Conservation (phyloP, 139 green algal genomes). For the Picochlorum costavermella region DNA sequence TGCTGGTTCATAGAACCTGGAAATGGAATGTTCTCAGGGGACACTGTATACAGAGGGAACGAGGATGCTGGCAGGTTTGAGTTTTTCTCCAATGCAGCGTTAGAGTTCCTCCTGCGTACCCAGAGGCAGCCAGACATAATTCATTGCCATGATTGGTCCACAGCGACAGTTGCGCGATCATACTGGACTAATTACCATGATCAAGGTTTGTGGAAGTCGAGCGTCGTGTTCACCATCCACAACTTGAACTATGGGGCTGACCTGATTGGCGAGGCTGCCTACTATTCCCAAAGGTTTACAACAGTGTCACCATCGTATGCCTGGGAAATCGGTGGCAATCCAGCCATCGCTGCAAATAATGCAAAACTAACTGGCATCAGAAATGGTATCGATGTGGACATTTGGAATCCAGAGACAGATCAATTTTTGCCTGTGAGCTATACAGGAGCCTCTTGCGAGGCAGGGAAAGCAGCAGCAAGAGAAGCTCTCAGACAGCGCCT, state of each 20-base stretch:
- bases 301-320: conserved; percentile 90
- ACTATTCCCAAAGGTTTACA: conserved; percentile 77
- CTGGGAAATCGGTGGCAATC: conserved; percentile 61
- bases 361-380: conserved; percentile 75
- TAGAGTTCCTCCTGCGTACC: conserved; percentile 61
- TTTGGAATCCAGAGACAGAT: conserved; percentile 90
- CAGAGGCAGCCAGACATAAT: conserved; percentile 70
- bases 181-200: conserved; percentile 78
- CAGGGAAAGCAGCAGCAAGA: conserved; percentile 60
- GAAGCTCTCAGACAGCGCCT: conserved; percentile 51
- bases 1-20: conserved; percentile 70
- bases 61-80: conserved; percentile 63
- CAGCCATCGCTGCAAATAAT: conserved; percentile 45
- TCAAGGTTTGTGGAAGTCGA: conserved; percentile 77
- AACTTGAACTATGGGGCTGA: conserved; percentile 79
- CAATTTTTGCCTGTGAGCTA: conserved; percentile 69
- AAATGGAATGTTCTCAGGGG: conserved; percentile 77
- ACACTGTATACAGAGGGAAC: conserved; percentile 73
- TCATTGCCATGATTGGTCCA: conserved; percentile 93
- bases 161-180: conserved; percentile 50
- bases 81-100: conserved; percentile 75
- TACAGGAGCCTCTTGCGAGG: conserved; percentile 24
- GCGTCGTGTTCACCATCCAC: conserved; percentile 83
- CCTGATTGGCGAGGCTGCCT: conserved; percentile 67
- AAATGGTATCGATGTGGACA: conserved; percentile 83